phyloP scores from a whole-genome alignment of 2,329 filamentous ascomycete genomes.

The Claviceps sp. region DNA sequence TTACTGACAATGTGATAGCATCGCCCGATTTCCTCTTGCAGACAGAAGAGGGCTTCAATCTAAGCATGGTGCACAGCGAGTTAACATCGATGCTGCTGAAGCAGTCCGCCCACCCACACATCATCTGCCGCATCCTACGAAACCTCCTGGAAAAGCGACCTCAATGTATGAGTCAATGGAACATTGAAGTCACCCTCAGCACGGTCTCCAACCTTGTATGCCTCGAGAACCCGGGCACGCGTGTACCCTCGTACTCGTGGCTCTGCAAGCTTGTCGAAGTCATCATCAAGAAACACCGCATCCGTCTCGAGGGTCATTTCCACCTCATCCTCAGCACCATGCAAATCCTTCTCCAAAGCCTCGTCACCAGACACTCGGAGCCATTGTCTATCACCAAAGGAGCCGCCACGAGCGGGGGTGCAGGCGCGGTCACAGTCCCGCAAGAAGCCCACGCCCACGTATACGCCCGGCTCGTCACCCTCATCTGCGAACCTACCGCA shows the following conservation, averaged over 20 bases:
- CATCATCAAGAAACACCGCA: conserved; percentile 45
- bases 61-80: conserved; percentile 28
- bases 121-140: conserved; percentile 27
- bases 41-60: conserved; percentile 18
- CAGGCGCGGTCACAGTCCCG: conserved; percentile 9
- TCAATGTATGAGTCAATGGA: conserved; percentile 42
- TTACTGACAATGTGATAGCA: conserved; percentile 13
- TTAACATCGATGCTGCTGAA: conserved; percentile 23
- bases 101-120: conserved; percentile 19
- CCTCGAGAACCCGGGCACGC: conserved; percentile 14
- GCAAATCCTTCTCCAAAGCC: conserved; percentile 40
- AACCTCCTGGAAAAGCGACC: conserved; percentile 37
- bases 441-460: conserved; percentile 33
- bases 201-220: conserved; percentile 25
- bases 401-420: background rate
- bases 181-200: conserved; percentile 39
- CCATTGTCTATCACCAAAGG: background rate
- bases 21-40: conserved; percentile 16
- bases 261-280: conserved; percentile 41
- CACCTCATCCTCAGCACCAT: conserved; percentile 42
- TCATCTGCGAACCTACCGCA: conserved; percentile 45
- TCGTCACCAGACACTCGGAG: conserved; percentile 26
- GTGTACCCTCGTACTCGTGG: conserved; percentile 25
- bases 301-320: conserved; percentile 48
- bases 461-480: conserved; percentile 42